These are phyloP conservation scores for Lasiosphaeria miniovina DNA, from an alignment of 495 filamentous ascomycete genomes.

Conservation along the genomic window DNA sequence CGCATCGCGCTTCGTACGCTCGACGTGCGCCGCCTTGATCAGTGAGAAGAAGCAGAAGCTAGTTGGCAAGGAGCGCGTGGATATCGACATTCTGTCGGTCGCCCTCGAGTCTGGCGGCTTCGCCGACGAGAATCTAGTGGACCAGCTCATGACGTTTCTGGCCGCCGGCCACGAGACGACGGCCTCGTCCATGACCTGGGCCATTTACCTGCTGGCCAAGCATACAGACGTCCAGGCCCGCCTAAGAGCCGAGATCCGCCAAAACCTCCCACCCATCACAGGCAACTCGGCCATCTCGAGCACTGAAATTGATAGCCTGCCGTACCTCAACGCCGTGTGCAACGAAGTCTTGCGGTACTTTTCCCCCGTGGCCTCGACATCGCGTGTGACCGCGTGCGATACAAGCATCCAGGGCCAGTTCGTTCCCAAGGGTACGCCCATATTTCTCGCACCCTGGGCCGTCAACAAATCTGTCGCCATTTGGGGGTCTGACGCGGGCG, in stretches of 20 bases:
- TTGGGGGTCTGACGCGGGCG: slow-evolving; percentile 56
- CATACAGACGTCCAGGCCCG: slow-evolving; percentile 47
- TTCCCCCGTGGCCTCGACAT: slow-evolving; percentile 52
- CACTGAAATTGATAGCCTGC: slow-evolving; percentile 52
- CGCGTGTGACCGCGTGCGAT: slow-evolving; percentile 60
- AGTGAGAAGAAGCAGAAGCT: slow-evolving; percentile 62
- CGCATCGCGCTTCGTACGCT: slow-evolving; percentile 57
- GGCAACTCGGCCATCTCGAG: slow-evolving; percentile 44
- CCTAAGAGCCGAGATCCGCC: slow-evolving; percentile 54
- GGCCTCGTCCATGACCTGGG: slow-evolving; percentile 56
- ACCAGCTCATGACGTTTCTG: slow-evolving; percentile 95
- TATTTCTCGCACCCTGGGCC: slow-evolving; percentile 58
- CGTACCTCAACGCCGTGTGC: slow-evolving; percentile 53
- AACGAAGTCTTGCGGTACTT: slow-evolving; percentile 48
- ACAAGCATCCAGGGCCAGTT: slow-evolving; percentile 59
- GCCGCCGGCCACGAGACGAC: slow-evolving; percentile 84
- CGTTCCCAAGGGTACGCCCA: slow-evolving; percentile 54
- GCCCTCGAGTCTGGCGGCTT: slow-evolving; percentile 76
- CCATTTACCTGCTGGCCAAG: slow-evolving; percentile 48
- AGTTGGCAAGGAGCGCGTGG: slow-evolving; percentile 48
- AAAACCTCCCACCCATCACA: slow-evolving; percentile 56
- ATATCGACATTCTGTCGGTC: slow-evolving; percentile 78
- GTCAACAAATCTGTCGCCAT: slow-evolving; percentile 53
- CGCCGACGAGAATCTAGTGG: slow-evolving; percentile 73
- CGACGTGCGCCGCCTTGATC: slow-evolving; percentile 64